These are phyloP conservation scores for Eremomyces bilateralis DNA, from an alignment of 495 filamentous ascomycete genomes.

Conservation along the genomic window DNA sequence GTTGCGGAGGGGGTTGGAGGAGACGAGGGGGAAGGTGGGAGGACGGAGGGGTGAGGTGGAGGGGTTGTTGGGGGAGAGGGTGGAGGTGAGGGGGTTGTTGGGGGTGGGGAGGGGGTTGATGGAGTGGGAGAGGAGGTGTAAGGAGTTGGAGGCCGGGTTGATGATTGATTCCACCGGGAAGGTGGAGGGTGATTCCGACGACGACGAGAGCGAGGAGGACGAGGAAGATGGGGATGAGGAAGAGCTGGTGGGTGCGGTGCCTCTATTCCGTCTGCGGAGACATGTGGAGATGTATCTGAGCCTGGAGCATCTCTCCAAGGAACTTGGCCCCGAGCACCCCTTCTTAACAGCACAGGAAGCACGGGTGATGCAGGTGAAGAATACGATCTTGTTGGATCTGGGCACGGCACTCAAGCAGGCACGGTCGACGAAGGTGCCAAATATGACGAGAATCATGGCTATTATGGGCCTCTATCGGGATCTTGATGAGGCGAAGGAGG, in stretches of 20 bases:
- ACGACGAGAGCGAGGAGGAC: constrained; percentile 22
- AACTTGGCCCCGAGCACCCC: constrained; percentile 38
- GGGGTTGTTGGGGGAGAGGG: constrained; percentile 31
- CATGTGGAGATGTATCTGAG: constrained; percentile 33
- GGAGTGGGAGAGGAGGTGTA: constrained; percentile 25
- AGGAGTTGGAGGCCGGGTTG: constrained; percentile 53
- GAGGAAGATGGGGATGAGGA: constrained; percentile 16
- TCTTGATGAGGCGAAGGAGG: constrained; percentile 52
- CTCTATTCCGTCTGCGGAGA: constrained; percentile 29
- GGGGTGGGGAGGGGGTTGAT: constrained; percentile 25
- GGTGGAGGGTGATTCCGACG: constrained; percentile 19
- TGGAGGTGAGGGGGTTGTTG: constrained; percentile 26
- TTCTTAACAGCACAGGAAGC: constrained; percentile 37
- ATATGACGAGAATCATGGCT: constrained; percentile 36
- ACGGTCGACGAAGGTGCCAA: constrained; percentile 25
- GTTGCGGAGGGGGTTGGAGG: constrained; percentile 57
- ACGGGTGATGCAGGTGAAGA: constrained; percentile 36
- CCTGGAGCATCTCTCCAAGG: constrained; percentile 26
- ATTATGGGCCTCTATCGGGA: constrained; percentile 57
- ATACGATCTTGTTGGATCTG: constrained; percentile 68
- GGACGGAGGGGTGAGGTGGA: constrained; percentile 30
- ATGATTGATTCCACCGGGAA: constrained; percentile 29
- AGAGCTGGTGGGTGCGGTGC: constrained; percentile 14
- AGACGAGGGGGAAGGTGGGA: constrained; percentile 31
- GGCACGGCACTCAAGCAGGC: constrained; percentile 58